Percentiles rank a stretch among this genome's conserved stretches.
phyloP scores from a whole-genome alignment of 768 basidiomycete species.

The Trametes cinnabarina region DNA sequence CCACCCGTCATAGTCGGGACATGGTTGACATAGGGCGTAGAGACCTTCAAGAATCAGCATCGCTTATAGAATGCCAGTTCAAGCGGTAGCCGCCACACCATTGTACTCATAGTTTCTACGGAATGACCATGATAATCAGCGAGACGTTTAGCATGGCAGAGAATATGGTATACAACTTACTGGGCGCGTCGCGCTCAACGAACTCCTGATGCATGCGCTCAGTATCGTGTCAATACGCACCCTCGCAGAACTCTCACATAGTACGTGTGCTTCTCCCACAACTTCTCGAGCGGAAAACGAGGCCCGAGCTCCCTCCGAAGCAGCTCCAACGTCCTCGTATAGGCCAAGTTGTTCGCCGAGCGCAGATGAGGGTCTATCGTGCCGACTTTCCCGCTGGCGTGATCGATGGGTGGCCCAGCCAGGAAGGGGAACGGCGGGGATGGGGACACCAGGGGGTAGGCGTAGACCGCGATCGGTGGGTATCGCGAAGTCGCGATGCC shows the following conservation, averaged over 20 bases:
- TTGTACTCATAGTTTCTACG: constrained; percentile 43
- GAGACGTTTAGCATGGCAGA: too few relatives aligned
- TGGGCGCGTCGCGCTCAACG: constrained; percentile 37
- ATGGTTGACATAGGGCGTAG: constrained; percentile 41
- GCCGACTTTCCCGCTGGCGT: constrained; percentile 22
- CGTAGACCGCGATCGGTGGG: constrained; percentile 32
- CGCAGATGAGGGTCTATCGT: constrained; percentile 33
- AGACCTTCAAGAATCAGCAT: constrained; percentile 30
- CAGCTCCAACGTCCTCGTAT: constrained; percentile 39
- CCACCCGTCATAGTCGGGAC: constrained; percentile 48
- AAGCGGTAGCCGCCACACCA: constrained; percentile 28
- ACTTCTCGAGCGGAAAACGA: constrained; percentile 42
- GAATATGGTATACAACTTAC: constrained; percentile 26
- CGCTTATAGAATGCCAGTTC: neutral
- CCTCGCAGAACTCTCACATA: constrained; percentile 30
- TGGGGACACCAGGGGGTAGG: constrained; percentile 37
- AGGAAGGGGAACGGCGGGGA: constrained; percentile 39
- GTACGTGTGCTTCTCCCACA: constrained; percentile 47
- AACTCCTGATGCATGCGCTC: constrained; percentile 33
- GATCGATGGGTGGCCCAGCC: constrained; percentile 32
- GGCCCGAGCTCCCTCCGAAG: constrained; percentile 40
- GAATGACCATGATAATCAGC: neutral
- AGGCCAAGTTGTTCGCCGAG: constrained; percentile 39
- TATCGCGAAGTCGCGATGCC: constrained; percentile 27
- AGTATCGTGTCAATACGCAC: neutral